Evolutionary conservation across 371 early-diverging fungal species (phyloP), one percentile per base, ranked within the genome.

Genomic region (Smittium culicis): DNA sequence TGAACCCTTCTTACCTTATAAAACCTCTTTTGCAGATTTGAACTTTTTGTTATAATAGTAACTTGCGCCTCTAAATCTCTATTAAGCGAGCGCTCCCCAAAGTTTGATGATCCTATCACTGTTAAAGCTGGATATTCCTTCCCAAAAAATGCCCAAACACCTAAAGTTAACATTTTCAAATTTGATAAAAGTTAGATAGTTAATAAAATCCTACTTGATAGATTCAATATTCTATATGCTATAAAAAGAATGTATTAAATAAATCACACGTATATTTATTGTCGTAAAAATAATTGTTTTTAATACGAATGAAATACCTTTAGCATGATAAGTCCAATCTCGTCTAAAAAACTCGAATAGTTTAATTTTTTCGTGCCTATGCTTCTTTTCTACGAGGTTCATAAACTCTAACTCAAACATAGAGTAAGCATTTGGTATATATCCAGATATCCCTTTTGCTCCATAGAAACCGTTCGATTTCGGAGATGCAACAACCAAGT

Each of bases 391-490:
- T 24, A 64, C 64, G 1, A 64, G 56, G 24, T 57, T 62, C 34
- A 76, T 45, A 59, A 74, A 74, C 58, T 73, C 73, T 61, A 67
- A 76, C 66, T 74, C 74, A 55, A 95, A 85, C 67, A 83, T 79
- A 2, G 92, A 89, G 74, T 98, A 98, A 1, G 92, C 93, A 28
- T 85, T 82, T 0, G 98, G 98, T 11, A 98, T 76, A 72, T 86
- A 88, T 45, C 85, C 77, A 0, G 93, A 91, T 0, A 95, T 82
- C 1, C 96, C 98, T 61, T 79, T 81, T 1, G 94, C 91, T 29
- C 82, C 82, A 72, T 79, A 94, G 67, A 96, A 98, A 29, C 98
- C 94, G 73, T 96, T 96, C 17, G 96, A 93, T 85, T 91, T 83
- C 2, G 98, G 98, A 8, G 96, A 85, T 1, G 96, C 91, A 20